phyloP scores from a whole-genome alignment of 2,329 filamentous ascomycete genomes.

The Fusarium lyarnte region DNA sequence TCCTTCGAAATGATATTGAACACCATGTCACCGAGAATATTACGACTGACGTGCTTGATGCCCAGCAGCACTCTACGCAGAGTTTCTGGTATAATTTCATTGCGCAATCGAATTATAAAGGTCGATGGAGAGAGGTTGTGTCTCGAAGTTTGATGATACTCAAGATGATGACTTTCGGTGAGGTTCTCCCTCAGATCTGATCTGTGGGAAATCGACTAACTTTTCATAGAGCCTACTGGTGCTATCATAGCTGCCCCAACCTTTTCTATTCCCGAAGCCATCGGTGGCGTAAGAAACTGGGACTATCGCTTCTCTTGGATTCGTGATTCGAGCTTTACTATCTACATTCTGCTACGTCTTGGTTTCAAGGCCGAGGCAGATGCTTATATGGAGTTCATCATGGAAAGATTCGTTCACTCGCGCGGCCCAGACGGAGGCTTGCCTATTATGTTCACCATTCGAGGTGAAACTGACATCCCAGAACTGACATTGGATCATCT shows the following conservation, averaged over 20 bases:
- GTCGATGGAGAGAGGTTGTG: constrained; percentile 78
- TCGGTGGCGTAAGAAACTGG: constrained; percentile 74
- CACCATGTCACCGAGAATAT: constrained; percentile 67
- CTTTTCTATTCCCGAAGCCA: constrained; percentile 79
- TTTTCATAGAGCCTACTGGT: constrained; percentile 71
- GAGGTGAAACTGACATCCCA: constrained; percentile 77
- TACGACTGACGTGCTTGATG: constrained; percentile 66
- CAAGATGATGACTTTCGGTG: constrained; percentile 76
- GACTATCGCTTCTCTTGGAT: constrained; percentile 84
- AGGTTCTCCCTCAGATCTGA: neutral
- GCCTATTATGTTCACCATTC: constrained; percentile 85
- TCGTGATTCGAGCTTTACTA: constrained; percentile 79
- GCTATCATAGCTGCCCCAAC: constrained; percentile 81
- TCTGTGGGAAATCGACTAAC: neutral
- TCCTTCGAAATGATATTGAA: constrained; percentile 70
- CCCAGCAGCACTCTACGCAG: constrained; percentile 75
- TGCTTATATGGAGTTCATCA: constrained; percentile 82
- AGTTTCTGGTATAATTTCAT: constrained; percentile 80
- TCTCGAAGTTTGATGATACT: constrained; percentile 76
- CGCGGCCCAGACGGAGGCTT: constrained; percentile 69
- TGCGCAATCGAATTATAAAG: constrained; percentile 73
- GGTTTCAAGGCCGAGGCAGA: constrained; percentile 81
- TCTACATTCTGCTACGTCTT: constrained; percentile 80
- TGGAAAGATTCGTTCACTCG: constrained; percentile 72
- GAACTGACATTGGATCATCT: constrained; percentile 75